These are phyloP conservation scores for Talaromyces piceae DNA, from an alignment of 2,329 filamentous ascomycete species.

Conservation along the genomic window DNA sequence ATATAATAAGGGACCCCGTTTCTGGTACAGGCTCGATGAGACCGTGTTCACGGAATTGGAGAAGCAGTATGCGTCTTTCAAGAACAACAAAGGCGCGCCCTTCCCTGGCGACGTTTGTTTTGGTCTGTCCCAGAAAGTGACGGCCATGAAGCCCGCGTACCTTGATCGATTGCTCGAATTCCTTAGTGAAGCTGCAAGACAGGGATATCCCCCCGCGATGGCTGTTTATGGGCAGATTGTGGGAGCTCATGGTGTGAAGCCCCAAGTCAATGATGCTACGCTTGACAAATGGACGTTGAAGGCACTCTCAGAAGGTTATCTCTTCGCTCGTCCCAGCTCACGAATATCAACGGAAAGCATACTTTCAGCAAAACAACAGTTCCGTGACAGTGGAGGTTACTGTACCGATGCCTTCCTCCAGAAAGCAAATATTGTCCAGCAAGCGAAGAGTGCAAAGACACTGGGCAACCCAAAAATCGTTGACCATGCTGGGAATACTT, in stretches of 20 bases:
- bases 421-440: conserved; percentile 13
- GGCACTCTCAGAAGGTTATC: conserved; percentile 19
- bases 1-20: conserved; percentile 22
- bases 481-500: conserved; percentile 19
- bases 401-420: conserved; percentile 18
- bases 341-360: conserved; percentile 8
- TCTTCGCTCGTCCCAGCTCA: conserved; percentile 13
- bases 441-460: neutral
- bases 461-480: conserved; percentile 11
- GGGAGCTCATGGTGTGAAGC: conserved; percentile 15
- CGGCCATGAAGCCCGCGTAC: conserved; percentile 17
- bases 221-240: conserved; percentile 22
- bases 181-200: conserved; percentile 16
- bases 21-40: conserved; percentile 21
- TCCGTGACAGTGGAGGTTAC: conserved; percentile 18
- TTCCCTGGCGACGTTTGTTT: conserved; percentile 20
- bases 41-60: conserved; percentile 19
- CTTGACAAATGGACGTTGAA: conserved; percentile 19
- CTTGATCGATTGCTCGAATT: conserved; percentile 18
- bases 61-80: conserved; percentile 15
- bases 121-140: conserved; percentile 22
- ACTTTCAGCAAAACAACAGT: conserved; percentile 14
- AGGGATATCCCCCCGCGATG: conserved; percentile 18
- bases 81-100: conserved; percentile 9
- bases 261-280: conserved; percentile 13